These are phyloP conservation scores for Sporothrix schenckii DNA, from an alignment of 2,329 filamentous ascomycete genomes.

Conservation along the genomic window DNA sequence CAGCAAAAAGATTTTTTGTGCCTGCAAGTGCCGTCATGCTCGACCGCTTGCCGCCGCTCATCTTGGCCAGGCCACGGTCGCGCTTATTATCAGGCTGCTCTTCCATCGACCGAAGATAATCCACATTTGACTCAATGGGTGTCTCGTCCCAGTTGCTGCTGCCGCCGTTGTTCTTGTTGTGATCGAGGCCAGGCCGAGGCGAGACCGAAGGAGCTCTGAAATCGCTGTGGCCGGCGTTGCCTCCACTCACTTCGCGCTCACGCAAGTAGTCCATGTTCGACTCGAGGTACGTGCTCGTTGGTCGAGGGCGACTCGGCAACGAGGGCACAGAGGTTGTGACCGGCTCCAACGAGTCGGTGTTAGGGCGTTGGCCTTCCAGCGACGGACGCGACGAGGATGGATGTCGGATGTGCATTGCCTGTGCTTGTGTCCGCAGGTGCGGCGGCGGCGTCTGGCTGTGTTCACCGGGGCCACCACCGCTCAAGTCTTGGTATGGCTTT, in stretches of 20 bases:
- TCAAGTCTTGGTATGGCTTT: constrained; percentile 29
- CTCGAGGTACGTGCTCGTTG: constrained; percentile 80
- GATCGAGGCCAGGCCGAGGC: constrained; percentile 45
- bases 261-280: constrained; percentile 81
- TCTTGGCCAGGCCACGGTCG: constrained; percentile 58
- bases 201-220: constrained; percentile 51
- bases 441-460: constrained; percentile 34
- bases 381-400: constrained; percentile 65
- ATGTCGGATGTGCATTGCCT: constrained; percentile 45
- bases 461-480: constrained; percentile 34
- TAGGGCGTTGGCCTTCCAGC: constrained; percentile 70
- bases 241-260: constrained; percentile 61
- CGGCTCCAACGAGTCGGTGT: constrained; percentile 60
- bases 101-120: constrained; percentile 69
- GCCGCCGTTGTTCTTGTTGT: constrained; percentile 30
- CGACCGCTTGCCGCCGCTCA: constrained; percentile 64
- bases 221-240: constrained; percentile 36
- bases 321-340: constrained; percentile 45
- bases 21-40: constrained; percentile 73
- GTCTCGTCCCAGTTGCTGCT: constrained; percentile 48
- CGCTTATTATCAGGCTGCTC: constrained; percentile 46
- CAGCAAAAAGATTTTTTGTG: constrained; percentile 80
- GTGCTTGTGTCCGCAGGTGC: constrained; percentile 37
- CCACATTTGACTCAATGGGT: constrained; percentile 76
- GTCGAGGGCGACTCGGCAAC: constrained; percentile 60